phyloP scores from a whole-genome alignment of 768 basidiomycete genomes.

The Mycena chlorophos region DNA sequence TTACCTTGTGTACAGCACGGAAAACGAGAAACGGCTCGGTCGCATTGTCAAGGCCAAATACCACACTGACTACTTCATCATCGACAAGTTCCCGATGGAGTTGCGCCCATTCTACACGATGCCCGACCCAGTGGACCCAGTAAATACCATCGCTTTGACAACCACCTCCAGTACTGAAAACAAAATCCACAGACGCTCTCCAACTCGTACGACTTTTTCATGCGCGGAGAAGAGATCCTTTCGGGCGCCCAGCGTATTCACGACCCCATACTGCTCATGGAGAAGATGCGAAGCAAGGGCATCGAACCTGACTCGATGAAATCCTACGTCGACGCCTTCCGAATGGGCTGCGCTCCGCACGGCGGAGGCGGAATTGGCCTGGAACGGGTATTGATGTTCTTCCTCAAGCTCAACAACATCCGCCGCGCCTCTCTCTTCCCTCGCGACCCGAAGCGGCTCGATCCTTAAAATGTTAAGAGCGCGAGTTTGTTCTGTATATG shows the following conservation, averaged over 20 bases:
- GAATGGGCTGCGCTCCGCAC: constrained; percentile 92
- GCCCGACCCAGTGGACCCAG: constrained; percentile 91
- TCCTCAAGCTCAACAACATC: constrained; percentile 95
- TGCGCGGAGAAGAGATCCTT: constrained; percentile 98
- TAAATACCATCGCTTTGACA: constrained; percentile 37
- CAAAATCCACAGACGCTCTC: constrained; percentile 65
- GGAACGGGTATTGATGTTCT: constrained; percentile 96
- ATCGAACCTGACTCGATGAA: constrained; percentile 93
- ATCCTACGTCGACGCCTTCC: constrained; percentile 91
- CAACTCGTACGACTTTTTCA: constrained; percentile 99
- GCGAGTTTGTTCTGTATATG: background rate
- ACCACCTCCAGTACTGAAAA: constrained; percentile 3
- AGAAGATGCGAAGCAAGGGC: constrained; percentile 84
- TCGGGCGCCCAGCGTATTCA: constrained; percentile 98
- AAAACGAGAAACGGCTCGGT: constrained; percentile 93
- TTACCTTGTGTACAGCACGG: constrained; percentile 63
- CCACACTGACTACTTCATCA: constrained; percentile 97
- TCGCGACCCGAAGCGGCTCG: constrained; percentile 91
- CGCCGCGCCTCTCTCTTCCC: constrained; percentile 92
- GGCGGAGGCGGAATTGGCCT: constrained; percentile 96
- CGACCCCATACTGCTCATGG: constrained; percentile 75
- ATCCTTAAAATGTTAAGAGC: constrained; percentile 54
- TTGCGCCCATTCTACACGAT: constrained; percentile 99
- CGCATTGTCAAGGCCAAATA: constrained; percentile 89
- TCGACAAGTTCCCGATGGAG: constrained; percentile 97